Conservation (phyloP, 495 filamentous ascomycete genomes). For the Hyaloscypha hepaticicola region DNA sequence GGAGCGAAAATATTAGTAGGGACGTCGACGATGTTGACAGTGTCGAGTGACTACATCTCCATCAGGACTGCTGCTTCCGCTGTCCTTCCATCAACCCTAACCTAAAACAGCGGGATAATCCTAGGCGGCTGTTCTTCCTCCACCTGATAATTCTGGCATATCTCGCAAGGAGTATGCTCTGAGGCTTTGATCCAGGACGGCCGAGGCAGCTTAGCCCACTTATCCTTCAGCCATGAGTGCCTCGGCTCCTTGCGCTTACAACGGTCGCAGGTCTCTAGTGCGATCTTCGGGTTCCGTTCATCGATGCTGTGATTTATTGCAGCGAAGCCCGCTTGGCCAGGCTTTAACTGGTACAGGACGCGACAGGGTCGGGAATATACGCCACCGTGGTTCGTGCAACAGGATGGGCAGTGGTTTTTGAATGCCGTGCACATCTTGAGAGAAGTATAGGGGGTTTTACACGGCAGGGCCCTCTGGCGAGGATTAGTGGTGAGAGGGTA, state of each 20-base stretch:
- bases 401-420: slow-evolving; percentile 28
- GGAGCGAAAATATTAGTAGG: not conserved
- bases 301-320: slow-evolving; percentile 26
- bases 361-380: slow-evolving; percentile 24
- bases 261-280: slow-evolving; percentile 27
- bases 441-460: slow-evolving; percentile 12
- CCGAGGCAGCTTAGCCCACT: slow-evolving; percentile 23
- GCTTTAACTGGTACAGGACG: slow-evolving; percentile 25
- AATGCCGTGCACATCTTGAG: slow-evolving; percentile 25
- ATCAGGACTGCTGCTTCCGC: slow-evolving; percentile 1
- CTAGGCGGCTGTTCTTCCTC: slow-evolving; percentile 30
- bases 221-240: slow-evolving; percentile 28
- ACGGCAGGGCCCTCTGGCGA: slow-evolving; percentile 15
- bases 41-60: not conserved
- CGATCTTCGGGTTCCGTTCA: slow-evolving; percentile 25
- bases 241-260: slow-evolving; percentile 24
- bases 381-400: slow-evolving; percentile 28
- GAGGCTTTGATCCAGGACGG: slow-evolving; percentile 28
- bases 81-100: slow-evolving; percentile 6
- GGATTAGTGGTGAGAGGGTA: slow-evolving; percentile 19
- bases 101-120: slow-evolving; percentile 18
- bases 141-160: slow-evolving; percentile 28
- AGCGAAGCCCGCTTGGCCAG: slow-evolving; percentile 22
- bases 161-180: slow-evolving; percentile 29
- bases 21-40: not conserved